A percentile compares a stretch with the other conserved stretches of the same genome.
Evolutionary conservation across 2,329 filamentous ascomycete species (phyloP).

Genomic region (Penicillium sp.): DNA sequence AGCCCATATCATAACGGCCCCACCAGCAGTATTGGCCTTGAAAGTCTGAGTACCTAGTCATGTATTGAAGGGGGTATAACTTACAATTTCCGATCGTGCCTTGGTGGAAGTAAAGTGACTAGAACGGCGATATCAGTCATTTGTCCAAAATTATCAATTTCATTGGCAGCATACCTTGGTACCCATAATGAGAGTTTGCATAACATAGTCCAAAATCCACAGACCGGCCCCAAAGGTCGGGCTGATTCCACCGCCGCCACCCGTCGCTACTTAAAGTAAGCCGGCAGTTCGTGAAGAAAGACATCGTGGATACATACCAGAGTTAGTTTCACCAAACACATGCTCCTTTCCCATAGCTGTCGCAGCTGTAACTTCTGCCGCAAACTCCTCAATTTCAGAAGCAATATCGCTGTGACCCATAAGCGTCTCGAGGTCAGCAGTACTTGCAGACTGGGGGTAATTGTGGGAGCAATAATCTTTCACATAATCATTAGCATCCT

Average conservation of each 20-base stretch:
- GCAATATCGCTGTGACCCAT: conserved; percentile 49
- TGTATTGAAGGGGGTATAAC: neutral
- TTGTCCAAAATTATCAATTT: neutral
- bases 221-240: conserved; percentile 52
- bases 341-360: conserved; percentile 44
- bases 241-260: conserved; percentile 42
- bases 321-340: conserved; percentile 54
- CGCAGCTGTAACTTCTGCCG: conserved; percentile 44
- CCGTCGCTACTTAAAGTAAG: conserved; percentile 27
- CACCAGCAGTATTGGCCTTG: conserved; percentile 50
- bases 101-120: conserved; percentile 49
- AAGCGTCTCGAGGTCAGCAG: conserved; percentile 42
- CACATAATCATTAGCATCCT: conserved; percentile 39
- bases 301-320: conserved; percentile 32
- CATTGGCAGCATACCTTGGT: conserved; percentile 24
- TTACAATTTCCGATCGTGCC: conserved; percentile 54
- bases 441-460: conserved; percentile 44
- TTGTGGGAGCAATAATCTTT: conserved; percentile 51
- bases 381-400: conserved; percentile 42
- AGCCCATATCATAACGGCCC: conserved; percentile 51
- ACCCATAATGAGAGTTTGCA: conserved; percentile 33
- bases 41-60: neutral
- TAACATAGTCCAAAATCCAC: conserved; percentile 53
- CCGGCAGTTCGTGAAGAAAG: neutral
- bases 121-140: neutral